A percentile compares a stretch with the other conserved stretches of the same genome.
Conservation (phyloP, 2,329 filamentous ascomycete genomes). For the Aspergillus sp. region DNA sequence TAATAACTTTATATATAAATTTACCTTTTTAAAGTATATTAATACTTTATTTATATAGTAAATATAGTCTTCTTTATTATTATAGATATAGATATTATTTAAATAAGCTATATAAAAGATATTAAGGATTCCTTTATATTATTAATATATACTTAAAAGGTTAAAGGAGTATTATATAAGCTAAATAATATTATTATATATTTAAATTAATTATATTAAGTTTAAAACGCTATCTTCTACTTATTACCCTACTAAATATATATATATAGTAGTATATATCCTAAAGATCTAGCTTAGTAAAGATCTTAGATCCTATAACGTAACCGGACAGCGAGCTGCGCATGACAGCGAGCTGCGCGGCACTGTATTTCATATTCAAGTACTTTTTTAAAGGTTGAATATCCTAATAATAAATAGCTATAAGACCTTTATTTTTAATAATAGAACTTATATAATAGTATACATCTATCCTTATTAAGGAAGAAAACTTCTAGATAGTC, state of each 20-base stretch:
- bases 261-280: neutral
- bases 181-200: slow-evolving; percentile 25
- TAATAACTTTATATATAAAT: slow-evolving; percentile 5
- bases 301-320: neutral
- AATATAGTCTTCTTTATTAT: neutral
- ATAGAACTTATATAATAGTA: too few relatives aligned
- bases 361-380: too few relatives aligned
- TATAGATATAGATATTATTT: slow-evolving; percentile 9
- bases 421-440: too few relatives aligned
- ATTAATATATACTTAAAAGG: slow-evolving; percentile 14
- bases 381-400: too few relatives aligned
- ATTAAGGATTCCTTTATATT: slow-evolving; percentile 4
- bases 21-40: neutral
- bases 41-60: slow-evolving; percentile 5
- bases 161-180: slow-evolving; percentile 8
- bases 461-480: too few relatives aligned
- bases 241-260: neutral
- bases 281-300: neutral
- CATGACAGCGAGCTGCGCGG: too few relatives aligned
- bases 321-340: too few relatives aligned
- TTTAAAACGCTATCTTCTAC: slow-evolving; percentile 8
- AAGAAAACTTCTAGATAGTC: too few relatives aligned
- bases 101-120: slow-evolving; percentile 6
- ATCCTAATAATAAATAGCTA: too few relatives aligned
- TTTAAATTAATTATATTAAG: slow-evolving; percentile 19